Evolutionary conservation across 371 early-diverging fungal species (phyloP).

Genomic region (Mucor racemosus): DNA sequence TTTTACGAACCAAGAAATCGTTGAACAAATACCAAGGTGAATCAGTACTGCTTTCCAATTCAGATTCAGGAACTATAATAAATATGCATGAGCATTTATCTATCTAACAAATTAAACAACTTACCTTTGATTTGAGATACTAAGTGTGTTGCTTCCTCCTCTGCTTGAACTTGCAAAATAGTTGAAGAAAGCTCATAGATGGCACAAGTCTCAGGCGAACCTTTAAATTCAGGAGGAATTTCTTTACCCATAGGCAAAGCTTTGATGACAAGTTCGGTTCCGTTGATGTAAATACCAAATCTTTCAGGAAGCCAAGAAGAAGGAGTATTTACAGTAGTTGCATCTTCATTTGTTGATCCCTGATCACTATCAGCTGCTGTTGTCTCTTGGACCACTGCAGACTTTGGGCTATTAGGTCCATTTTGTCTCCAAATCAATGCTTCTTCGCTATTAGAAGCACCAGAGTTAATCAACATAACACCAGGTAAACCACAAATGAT

Average conservation of each 20-base stretch:
- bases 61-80: slow-evolving; percentile 38
- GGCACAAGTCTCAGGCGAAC: slow-evolving; percentile 46
- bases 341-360: slow-evolving; percentile 23
- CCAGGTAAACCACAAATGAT: slow-evolving; percentile 66
- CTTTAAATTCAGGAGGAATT: slow-evolving; percentile 49
- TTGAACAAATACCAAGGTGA: slow-evolving; percentile 90
- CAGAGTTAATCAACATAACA: slow-evolving; percentile 74
- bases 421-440: slow-evolving; percentile 56
- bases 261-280: slow-evolving; percentile 46
- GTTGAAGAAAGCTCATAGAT: slow-evolving; percentile 67
- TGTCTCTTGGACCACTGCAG: not conserved
- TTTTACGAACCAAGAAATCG: slow-evolving; percentile 88
- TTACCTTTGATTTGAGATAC: slow-evolving; percentile 76
- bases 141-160: slow-evolving; percentile 72
- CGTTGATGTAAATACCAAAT: slow-evolving; percentile 58
- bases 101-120: not conserved
- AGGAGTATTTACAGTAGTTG: slow-evolving; percentile 16
- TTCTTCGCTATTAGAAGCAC: slow-evolving; percentile 62
- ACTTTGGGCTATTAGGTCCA: slow-evolving; percentile 44
- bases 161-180: slow-evolving; percentile 68
- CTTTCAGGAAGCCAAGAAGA: slow-evolving; percentile 59
- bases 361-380: slow-evolving; percentile 22
- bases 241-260: slow-evolving; percentile 48
- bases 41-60: slow-evolving; percentile 38
- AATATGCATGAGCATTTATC: not conserved